These are phyloP conservation scores for Candida ortonii DNA, from an alignment of 805 yeast genomes.

Conservation along the genomic window DNA sequence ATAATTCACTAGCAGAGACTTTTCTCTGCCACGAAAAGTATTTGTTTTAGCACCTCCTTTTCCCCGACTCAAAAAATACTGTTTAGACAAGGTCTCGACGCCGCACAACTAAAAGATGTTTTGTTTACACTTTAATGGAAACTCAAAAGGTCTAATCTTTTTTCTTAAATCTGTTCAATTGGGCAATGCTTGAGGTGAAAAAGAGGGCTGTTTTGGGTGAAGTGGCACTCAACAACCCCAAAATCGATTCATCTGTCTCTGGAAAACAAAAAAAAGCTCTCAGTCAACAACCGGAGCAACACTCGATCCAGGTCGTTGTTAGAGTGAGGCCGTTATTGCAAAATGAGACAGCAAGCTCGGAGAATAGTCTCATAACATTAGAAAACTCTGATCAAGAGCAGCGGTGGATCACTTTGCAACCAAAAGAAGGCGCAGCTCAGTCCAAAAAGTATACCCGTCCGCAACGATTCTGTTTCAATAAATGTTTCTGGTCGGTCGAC, in stretches of 20 bases:
- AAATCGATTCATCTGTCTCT: too few relatives aligned
- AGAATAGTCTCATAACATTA: constrained; percentile 31
- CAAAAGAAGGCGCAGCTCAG: constrained; percentile 9
- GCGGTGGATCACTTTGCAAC: constrained; percentile 8
- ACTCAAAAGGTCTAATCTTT: too few relatives aligned
- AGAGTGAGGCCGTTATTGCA: constrained; percentile 47
- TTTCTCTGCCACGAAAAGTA: too few relatives aligned
- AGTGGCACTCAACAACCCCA: constrained; percentile 3
- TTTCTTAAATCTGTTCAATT: neutral
- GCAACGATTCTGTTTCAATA: constrained; percentile 48
- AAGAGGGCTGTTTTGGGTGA: constrained; percentile 10
- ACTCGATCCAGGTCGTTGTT: constrained; percentile 34
- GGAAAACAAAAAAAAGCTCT: neutral
- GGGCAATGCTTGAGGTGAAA: constrained; percentile 15
- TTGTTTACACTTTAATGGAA: too few relatives aligned
- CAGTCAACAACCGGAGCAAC: constrained; percentile 2
- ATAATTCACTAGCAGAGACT: too few relatives aligned
- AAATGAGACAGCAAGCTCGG: constrained; percentile 23
- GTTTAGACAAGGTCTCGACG: too few relatives aligned
- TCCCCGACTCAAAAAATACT: too few relatives aligned
- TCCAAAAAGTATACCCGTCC: constrained; percentile 19
- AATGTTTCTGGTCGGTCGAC: constrained; percentile 48
- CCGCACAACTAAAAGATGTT: too few relatives aligned
- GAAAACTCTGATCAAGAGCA: constrained; percentile 18
- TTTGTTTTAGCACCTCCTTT: too few relatives aligned